Base-by-base conservation (phyloP, 768 basidiomycete species). In the Suillus lakei region DNA sequence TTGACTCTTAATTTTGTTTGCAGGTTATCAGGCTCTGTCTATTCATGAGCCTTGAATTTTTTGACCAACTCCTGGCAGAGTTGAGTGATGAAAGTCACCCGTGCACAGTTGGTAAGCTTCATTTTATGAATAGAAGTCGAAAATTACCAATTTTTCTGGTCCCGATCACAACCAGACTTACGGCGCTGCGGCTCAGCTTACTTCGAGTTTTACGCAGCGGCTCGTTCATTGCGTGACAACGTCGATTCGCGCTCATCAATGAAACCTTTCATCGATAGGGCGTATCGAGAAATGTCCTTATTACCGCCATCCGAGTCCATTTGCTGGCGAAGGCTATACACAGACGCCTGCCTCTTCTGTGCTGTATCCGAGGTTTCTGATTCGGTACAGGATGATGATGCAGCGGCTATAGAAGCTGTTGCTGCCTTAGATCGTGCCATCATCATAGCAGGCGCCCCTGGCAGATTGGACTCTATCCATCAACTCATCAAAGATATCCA, bases 361-460 rank as follows among this genome's bases (percentile, higher is more conserved):
- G 81, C 82, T 5, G 77, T 91, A 69, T 72, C 78, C 38, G 77
- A 82, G 69, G 60, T 70, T 36, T 68, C 72, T 4, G 61, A 64
- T 21, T 36, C 56, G 1, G 65, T 66, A 4, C 30, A 13, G 1
- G 55, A 71, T 10, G 64, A 68, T 59, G 71, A 71, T n/a, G 54
- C 68, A 10, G 68, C 71, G 3, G 80, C 77, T 13, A 67, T 80
- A 66, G 80, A 80, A 53, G 81, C 84, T 28, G 84, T 98, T 44
- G 79, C 81, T 6, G 77, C 82, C 16, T 78, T 98, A 30, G 98
- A 99, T 73, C 83, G 82, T 68, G 90, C 91, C 1, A 89, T 98
- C 67, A 88, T 99, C 67, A 83, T 96, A 59, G 90, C 95, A 16
- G 96, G 96, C 2, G 87, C 90, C 3, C 82, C 88, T 28, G 93